phyloP scores from a whole-genome alignment of 495 filamentous ascomycete species.

The Pyronema domesticum region DNA sequence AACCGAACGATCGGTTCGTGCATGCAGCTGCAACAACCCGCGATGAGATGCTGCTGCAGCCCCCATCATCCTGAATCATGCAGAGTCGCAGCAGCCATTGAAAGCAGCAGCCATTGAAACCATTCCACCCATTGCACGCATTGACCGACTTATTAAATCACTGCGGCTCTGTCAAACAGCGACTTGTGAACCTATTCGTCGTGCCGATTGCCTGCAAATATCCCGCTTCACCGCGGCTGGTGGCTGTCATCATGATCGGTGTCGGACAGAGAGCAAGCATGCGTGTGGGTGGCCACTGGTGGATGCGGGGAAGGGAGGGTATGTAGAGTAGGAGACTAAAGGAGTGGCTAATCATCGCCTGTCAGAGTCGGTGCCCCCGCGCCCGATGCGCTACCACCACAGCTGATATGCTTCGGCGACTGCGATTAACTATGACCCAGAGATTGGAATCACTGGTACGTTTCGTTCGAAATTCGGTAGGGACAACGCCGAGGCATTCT shows the following conservation, averaged over 20 bases:
- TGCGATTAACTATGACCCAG: neutral
- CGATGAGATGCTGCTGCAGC: neutral
- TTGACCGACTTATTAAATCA: too few relatives aligned
- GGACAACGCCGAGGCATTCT: neutral
- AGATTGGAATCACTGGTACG: neutral
- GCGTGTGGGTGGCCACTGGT: neutral
- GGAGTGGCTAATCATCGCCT: too few relatives aligned
- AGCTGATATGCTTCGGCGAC: neutral
- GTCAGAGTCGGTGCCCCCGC: neutral
- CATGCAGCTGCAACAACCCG: constrained; percentile 1
- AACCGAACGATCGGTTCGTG: constrained; percentile 1
- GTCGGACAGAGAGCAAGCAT: too few relatives aligned
- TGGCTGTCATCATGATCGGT: too few relatives aligned
- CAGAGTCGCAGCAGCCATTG: neutral
- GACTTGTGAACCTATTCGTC: too few relatives aligned
- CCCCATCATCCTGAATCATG: neutral
- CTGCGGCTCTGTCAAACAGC: too few relatives aligned
- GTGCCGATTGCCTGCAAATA: too few relatives aligned
- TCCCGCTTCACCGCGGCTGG: too few relatives aligned
- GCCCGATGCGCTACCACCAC: neutral
- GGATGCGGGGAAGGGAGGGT: neutral
- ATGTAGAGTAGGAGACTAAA: neutral
- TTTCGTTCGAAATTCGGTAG: neutral
- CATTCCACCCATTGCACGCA: too few relatives aligned
- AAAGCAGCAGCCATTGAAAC: neutral